Conservation (phyloP, 2,329 filamentous ascomycete genomes). For the Metarhizium album region DNA sequence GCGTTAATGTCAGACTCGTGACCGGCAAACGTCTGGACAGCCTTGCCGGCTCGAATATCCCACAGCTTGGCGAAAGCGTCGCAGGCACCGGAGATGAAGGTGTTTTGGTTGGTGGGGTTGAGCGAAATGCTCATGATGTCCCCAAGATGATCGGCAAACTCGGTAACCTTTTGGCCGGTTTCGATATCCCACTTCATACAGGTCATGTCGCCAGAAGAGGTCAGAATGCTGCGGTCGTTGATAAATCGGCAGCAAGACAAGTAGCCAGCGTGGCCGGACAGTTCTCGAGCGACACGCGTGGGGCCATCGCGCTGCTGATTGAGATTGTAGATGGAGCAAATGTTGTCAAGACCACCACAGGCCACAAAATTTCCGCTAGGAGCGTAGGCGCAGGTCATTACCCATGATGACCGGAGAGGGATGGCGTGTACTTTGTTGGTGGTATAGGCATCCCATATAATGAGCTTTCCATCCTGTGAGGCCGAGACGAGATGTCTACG, state of each 20-base stretch:
- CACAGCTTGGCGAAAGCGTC: constrained; percentile 97
- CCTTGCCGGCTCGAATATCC: constrained; percentile 97
- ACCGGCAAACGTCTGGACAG: constrained; percentile 94
- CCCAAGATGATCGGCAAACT: constrained; percentile 95
- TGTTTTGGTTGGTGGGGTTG: constrained; percentile 98
- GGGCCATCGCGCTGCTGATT: constrained; percentile 92
- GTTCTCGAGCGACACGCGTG: constrained; percentile 86
- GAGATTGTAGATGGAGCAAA: constrained; percentile 99
- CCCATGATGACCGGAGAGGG: constrained; percentile 93
- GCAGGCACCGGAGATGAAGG: constrained; percentile 98
- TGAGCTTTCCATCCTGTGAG: constrained; percentile 97
- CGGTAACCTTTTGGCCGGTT: constrained; percentile 90
- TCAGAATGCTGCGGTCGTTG: constrained; percentile 95
- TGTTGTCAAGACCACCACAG: constrained; percentile 97
- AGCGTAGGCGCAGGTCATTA: constrained; percentile 99
- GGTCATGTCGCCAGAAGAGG: constrained; percentile 98
- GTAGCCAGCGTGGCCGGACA: constrained; percentile 95
- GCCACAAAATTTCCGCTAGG: constrained; percentile 97
- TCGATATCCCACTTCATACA: constrained; percentile 99
- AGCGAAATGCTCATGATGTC: constrained; percentile 99
- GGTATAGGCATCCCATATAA: constrained; percentile 99
- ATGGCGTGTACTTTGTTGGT: constrained; percentile 99
- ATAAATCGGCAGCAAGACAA: constrained; percentile 98
- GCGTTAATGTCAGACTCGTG: constrained; percentile 99
- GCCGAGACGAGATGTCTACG: constrained; percentile 93